These are phyloP conservation scores for Raphidocelis subcapitata DNA, from an alignment of 139 green algal genomes.

Conservation along the genomic window DNA sequence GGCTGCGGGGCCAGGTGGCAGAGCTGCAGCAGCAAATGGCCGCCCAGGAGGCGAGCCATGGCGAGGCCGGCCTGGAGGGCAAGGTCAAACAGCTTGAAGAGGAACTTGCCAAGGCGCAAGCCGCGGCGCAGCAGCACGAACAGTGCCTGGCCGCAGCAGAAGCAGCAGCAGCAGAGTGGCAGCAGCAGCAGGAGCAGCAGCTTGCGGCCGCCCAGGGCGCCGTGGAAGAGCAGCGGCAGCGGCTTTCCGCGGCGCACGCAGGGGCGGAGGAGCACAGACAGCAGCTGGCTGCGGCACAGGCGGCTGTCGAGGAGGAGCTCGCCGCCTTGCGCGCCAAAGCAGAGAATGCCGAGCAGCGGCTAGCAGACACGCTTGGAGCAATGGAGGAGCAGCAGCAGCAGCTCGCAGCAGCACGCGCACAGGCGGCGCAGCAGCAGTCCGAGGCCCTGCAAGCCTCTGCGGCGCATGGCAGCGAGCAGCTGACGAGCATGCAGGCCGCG, in stretches of 20 bases:
- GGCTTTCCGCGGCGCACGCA: background rate
- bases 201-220: background rate
- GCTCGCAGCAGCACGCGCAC: background rate
- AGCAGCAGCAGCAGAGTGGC: constrained; percentile 7
- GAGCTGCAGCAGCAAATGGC: constrained; percentile 12
- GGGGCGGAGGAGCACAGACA: background rate
- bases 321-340: too few relatives aligned
- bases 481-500: too few relatives aligned
- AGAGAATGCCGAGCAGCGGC: background rate
- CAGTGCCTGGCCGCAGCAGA: too few relatives aligned
- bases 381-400: background rate
- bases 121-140: constrained; percentile 6
- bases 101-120: too few relatives aligned
- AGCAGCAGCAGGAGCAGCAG: constrained; percentile 1
- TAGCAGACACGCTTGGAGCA: background rate
- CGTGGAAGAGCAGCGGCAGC: background rate
- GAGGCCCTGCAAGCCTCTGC: background rate
- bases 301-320: background rate
- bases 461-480: too few relatives aligned
- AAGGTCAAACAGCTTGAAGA: too few relatives aligned
- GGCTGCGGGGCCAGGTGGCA: constrained; percentile 6
- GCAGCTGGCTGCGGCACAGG: background rate
- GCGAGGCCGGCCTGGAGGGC: too few relatives aligned
- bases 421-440: background rate
- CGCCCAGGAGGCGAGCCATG: background rate